A percentile compares a stretch with the other conserved stretches of the same genome.
Conservation (phyloP, 2,329 filamentous ascomycete genomes). For the Arthrobotrys sphaeroides region DNA sequence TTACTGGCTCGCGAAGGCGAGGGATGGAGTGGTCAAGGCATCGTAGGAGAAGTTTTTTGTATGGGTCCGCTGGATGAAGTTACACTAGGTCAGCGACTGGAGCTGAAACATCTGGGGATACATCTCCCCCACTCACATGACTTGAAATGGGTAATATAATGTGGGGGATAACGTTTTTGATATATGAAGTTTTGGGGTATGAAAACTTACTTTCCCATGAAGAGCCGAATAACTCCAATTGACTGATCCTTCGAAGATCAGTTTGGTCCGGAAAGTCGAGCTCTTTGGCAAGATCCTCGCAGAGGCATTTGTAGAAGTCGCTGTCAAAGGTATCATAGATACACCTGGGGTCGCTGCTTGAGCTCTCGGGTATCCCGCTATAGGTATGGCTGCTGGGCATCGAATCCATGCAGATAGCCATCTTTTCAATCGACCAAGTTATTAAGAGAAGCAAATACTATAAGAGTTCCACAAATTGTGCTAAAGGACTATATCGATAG, state of each 20-base stretch:
- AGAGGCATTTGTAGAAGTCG: slow-evolving; percentile 53
- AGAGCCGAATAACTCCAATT: slow-evolving; percentile 47
- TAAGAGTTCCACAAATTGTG: no score
- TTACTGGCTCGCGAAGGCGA: slow-evolving; percentile 32
- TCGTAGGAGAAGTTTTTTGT: slow-evolving; percentile 50
- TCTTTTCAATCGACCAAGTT: slow-evolving; percentile 5
- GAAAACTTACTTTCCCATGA: slow-evolving; percentile 53
- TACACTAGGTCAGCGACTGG: neutral
- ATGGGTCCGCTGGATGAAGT: slow-evolving; percentile 47
- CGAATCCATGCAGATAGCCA: slow-evolving; percentile 44
- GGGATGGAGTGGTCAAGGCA: slow-evolving; percentile 50
- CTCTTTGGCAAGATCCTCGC: slow-evolving; percentile 51
- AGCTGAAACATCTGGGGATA: slow-evolving; percentile 13
- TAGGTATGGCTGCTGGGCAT: slow-evolving; percentile 19
- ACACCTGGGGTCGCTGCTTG: slow-evolving; percentile 8
- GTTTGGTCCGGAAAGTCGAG: slow-evolving; percentile 49
- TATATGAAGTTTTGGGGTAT: neutral
- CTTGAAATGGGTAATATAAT: slow-evolving; percentile 10
- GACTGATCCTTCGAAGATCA: slow-evolving; percentile 51
- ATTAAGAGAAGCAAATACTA: neutral
- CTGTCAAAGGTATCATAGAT: slow-evolving; percentile 43
- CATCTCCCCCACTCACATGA: slow-evolving; percentile 14
- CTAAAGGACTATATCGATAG: neutral
- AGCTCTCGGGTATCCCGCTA: slow-evolving; percentile 5
- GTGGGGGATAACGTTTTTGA: neutral